These are phyloP conservation scores for Entrophospora sp. DNA, from an alignment of 192 early-diverging fungal genomes.

Conservation along the genomic window DNA sequence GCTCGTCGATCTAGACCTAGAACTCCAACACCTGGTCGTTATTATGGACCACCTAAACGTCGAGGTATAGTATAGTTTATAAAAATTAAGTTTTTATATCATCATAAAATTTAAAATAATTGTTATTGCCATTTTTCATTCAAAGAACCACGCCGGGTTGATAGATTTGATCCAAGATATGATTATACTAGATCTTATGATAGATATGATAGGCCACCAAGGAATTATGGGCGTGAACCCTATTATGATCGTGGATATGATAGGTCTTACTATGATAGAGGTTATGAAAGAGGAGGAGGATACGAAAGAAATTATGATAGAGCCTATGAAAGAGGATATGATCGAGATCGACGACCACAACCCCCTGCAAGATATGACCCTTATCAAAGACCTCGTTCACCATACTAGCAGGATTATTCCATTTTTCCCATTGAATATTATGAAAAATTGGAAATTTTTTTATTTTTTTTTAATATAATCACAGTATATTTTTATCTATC, in stretches of 20 bases:
- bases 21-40: slow-evolving; percentile 72
- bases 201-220: slow-evolving; percentile 21
- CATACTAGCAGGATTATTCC: slow-evolving; percentile 12
- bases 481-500: too few species aligned
- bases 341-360: slow-evolving; percentile 17
- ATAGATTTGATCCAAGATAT: slow-evolving; percentile 39
- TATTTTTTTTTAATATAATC: too few species aligned
- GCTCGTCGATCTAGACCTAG: slow-evolving; percentile 59
- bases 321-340: slow-evolving; percentile 17
- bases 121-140: not conserved
- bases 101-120: too few species aligned
- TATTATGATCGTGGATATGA: slow-evolving; percentile 23
- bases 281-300: slow-evolving; percentile 18
- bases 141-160: slow-evolving; percentile 27
- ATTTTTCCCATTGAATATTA: not conserved
- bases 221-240: slow-evolving; percentile 18
- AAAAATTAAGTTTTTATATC: too few species aligned
- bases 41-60: slow-evolving; percentile 68
- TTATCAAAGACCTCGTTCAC: slow-evolving; percentile 18
- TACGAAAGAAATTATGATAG: slow-evolving; percentile 17
- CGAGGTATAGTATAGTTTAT: slow-evolving; percentile 30
- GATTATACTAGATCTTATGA: slow-evolving; percentile 34
- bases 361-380: slow-evolving; percentile 16
- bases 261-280: slow-evolving; percentile 20
- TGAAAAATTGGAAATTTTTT: not conserved